These are phyloP conservation scores for Acacia crassicarpa DNA, from an alignment of 306 rosid species.

Conservation along the genomic window DNA sequence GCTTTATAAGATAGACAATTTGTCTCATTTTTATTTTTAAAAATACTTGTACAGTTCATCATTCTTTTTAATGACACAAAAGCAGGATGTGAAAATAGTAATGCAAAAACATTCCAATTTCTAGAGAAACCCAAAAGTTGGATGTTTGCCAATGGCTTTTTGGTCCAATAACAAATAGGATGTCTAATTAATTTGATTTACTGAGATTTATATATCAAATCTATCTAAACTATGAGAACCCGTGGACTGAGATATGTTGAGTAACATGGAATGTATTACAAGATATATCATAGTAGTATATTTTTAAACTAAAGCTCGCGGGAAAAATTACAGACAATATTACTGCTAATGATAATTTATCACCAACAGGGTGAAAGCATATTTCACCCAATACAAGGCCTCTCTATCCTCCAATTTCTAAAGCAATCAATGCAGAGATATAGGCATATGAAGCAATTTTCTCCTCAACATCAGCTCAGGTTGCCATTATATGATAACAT, in stretches of 20 bases:
- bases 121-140: background rate
- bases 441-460: constrained; percentile 54
- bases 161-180: background rate
- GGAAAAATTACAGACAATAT: constrained; percentile 36
- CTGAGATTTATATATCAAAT: background rate
- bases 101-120: background rate
- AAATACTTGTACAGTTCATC: too few relatives aligned
- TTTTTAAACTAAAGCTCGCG: constrained; percentile 24
- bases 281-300: constrained; percentile 39
- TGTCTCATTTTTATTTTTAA: too few relatives aligned
- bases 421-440: constrained; percentile 35
- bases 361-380: constrained; percentile 10
- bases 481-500: constrained; percentile 26
- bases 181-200: background rate
- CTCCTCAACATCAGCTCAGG: constrained; percentile 33
- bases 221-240: background rate
- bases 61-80: background rate
- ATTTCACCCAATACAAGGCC: constrained; percentile 19
- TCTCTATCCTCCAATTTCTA: constrained; percentile 17
- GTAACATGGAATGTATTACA: constrained; percentile 16
- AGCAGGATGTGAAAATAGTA: background rate
- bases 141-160: background rate
- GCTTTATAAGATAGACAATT: background rate
- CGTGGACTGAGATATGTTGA: background rate
- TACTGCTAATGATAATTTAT: constrained; percentile 30